Evolutionary conservation across 2,329 filamentous ascomycete genomes (phyloP), one percentile per base, ranked within the genome.

Genomic region (Mariannaea elegans): DNA sequence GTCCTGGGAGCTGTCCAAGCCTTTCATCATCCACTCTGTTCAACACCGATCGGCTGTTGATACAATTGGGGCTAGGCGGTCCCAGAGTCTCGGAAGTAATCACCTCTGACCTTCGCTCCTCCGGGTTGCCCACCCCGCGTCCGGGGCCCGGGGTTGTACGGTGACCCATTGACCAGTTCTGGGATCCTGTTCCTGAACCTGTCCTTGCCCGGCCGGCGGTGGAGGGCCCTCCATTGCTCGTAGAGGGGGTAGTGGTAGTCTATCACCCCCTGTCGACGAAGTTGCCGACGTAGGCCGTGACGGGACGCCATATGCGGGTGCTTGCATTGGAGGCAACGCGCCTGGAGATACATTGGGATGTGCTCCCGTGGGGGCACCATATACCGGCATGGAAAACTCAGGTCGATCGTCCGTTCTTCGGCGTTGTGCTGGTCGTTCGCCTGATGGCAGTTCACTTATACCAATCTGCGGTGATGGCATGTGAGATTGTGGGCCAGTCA

Each of bases 191-290:
- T 78, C 76, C 39, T 76, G 67, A 27, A 65, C 59, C 16, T 65
- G 73, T 13, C 66, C 64, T 31, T 68, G 71, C 5, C 74, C 73
- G 12, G 64, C 49, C 7, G 59, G 63, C 18, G 68, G 51, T 7
- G 67, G 63, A 6, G 69, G 66, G 12, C 65, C 73, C 39, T 85
- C 82, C 63, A 85, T 78, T 5, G 69, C 64, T 49, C 82, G 76
- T 34, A 86, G 66, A 2, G 83, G 81, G 4, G 83, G 83, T 3
- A 85, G 72, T 55, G 83, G 83, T 3, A 85, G 72, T 55, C 81
- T 76, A 9, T 83, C 80, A 12, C 75, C 74, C 5, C 75, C 74
- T 1, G 73, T 71, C 2, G 77, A 73, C 7, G 76, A 73, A n/a
- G 75, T 66, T 8, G 76, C 73, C 3, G 78, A 77, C 6, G 71